These are phyloP conservation scores for Daldinia sp. DNA, from an alignment of 2,329 filamentous ascomycete species.

Conservation along the genomic window DNA sequence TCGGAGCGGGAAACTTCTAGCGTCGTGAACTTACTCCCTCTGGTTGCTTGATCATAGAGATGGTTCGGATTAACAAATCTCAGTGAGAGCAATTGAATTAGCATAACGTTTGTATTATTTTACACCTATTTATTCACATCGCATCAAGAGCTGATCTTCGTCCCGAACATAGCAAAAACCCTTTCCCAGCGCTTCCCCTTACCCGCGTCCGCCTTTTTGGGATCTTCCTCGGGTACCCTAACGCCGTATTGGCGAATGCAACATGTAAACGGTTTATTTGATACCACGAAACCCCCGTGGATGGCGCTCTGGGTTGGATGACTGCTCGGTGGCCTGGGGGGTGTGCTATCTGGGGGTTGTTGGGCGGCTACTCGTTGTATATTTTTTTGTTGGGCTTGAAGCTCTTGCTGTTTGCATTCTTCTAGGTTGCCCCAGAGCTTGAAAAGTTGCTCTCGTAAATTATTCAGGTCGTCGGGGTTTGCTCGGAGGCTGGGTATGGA, in stretches of 20 bases:
- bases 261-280: constrained; percentile 71
- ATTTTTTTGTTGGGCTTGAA: constrained; percentile 39
- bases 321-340: constrained; percentile 32
- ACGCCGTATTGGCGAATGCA: constrained; percentile 77
- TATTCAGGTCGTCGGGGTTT: constrained; percentile 56
- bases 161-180: constrained; percentile 71
- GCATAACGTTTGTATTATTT: background rate
- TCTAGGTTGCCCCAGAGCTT: constrained; percentile 87
- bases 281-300: constrained; percentile 42
- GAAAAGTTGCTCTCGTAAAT: constrained; percentile 75
- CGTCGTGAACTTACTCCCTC: no score
- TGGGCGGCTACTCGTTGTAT: constrained; percentile 40
- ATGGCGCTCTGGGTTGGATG: constrained; percentile 1
- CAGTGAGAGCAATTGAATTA: background rate
- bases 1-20: no score
- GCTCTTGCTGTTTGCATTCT: constrained; percentile 64
- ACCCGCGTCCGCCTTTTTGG: constrained; percentile 55
- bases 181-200: constrained; percentile 64
- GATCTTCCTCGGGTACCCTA: constrained; percentile 52
- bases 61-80: no score
- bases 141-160: constrained; percentile 56
- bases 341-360: constrained; percentile 51
- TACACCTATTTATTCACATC: background rate
- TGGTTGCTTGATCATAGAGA: no score
- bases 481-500: constrained; percentile 60